Conservation (phyloP, 106 monocot species). For the Acorus gramineus region DNA sequence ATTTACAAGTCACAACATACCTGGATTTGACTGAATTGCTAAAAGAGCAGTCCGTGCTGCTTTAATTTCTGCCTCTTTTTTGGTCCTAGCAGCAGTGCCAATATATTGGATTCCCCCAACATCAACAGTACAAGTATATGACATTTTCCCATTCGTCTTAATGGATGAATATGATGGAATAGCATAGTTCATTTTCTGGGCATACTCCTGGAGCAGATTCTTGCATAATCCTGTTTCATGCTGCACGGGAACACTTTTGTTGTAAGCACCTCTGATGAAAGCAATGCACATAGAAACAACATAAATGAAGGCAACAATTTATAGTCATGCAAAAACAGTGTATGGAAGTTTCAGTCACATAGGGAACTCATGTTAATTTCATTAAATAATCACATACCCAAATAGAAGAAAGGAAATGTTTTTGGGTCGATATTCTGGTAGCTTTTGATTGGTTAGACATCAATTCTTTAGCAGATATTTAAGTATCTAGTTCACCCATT, state of each 20-base stretch:
- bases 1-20: slow-evolving; percentile 16
- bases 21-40: slow-evolving; percentile 43
- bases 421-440: no score
- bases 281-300: no score
- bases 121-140: slow-evolving; percentile 60
- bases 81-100: slow-evolving; percentile 78
- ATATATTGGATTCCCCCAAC: slow-evolving; percentile 89
- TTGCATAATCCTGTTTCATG: slow-evolving; percentile 85
- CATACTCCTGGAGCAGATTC: slow-evolving; percentile 94
- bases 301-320: no score
- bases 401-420: no score
- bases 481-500: no score
- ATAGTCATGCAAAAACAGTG: no score
- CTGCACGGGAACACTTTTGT: slow-evolving; percentile 15
- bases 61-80: slow-evolving; percentile 94
- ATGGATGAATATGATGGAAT: slow-evolving; percentile 77
- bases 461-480: no score
- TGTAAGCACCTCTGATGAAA: no score
- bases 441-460: no score
- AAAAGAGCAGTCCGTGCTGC: slow-evolving; percentile 92
- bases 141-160: slow-evolving; percentile 19
- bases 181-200: slow-evolving; percentile 98
- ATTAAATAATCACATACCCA: no score
- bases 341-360: no score
- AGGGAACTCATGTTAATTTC: no score